phyloP scores from a whole-genome alignment of 106 monocot species.

The Narthecium ossifragum region DNA sequence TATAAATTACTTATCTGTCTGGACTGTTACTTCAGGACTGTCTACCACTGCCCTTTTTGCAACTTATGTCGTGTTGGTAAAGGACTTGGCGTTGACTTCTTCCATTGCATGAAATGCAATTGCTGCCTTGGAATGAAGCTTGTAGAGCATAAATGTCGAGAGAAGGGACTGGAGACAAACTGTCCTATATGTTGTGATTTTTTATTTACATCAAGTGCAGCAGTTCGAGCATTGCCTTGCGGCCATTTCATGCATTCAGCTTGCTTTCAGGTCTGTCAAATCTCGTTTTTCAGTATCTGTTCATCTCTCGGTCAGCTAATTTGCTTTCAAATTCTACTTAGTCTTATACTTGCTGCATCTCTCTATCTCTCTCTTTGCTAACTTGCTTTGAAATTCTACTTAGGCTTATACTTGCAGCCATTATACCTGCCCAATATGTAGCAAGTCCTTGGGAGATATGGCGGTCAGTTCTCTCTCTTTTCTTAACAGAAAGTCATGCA shows the following conservation, averaged over 20 bases:
- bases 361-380: slow-evolving; percentile 5
- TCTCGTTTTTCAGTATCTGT: not conserved
- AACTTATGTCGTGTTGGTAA: slow-evolving; percentile 94
- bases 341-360: slow-evolving; percentile 92
- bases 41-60: slow-evolving; percentile 99
- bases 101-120: slow-evolving; percentile 98
- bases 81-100: slow-evolving; percentile 94
- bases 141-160: slow-evolving; percentile 83
- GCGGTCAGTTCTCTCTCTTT: slow-evolving; percentile 44
- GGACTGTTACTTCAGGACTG: slow-evolving; percentile 57
- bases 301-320: too few relatives aligned
- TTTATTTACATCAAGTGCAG: slow-evolving; percentile 86
- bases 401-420: slow-evolving; percentile 96
- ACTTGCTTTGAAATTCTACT: slow-evolving; percentile 7
- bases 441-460: slow-evolving; percentile 99
- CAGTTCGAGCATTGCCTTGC: slow-evolving; percentile 79
- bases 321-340: slow-evolving; percentile 18
- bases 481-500: not conserved
- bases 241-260: slow-evolving; percentile 99
- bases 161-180: slow-evolving; percentile 82
- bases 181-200: slow-evolving; percentile 99
- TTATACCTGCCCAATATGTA: slow-evolving; percentile 94
- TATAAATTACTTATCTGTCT: too few relatives aligned
- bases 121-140: slow-evolving; percentile 97
- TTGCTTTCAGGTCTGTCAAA: slow-evolving; percentile 76